Conservation (phyloP, 305 asterid genomes). For the Lippia alba region DNA sequence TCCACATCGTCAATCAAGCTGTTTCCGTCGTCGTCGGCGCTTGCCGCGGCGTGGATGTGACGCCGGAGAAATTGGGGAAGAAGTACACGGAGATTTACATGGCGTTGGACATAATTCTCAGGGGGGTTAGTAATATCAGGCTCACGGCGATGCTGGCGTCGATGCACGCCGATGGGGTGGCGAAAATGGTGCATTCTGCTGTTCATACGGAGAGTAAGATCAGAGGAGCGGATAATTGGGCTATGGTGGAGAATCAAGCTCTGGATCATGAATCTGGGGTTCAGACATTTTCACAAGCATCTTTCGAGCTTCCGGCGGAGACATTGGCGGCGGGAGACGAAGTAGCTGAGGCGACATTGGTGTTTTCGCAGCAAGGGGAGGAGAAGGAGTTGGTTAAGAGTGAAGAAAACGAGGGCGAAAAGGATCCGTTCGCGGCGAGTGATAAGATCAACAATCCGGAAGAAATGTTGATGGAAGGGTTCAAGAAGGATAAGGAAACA, state of each 20-base stretch:
- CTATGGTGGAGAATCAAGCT: slow-evolving; percentile 53
- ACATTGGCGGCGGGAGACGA: slow-evolving; percentile 85
- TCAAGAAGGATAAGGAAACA: slow-evolving; percentile 77
- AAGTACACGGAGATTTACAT: slow-evolving; percentile 84
- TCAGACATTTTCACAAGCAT: slow-evolving; percentile 55
- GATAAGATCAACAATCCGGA: slow-evolving; percentile 83
- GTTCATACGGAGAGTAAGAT: slow-evolving; percentile 81
- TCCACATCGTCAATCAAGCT: slow-evolving; percentile 79
- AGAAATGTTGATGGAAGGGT: slow-evolving; percentile 76
- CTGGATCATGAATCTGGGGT: slow-evolving; percentile 70
- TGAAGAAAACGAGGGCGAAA: slow-evolving; percentile 70
- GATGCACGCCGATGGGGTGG: slow-evolving; percentile 92
- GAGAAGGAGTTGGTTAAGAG: slow-evolving; percentile 64
- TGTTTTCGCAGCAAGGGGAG: slow-evolving; percentile 57
- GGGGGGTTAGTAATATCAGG: slow-evolving; percentile 87
- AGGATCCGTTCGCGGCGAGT: slow-evolving; percentile 94
- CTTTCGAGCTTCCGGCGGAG: slow-evolving; percentile 84
- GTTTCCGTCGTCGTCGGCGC: slow-evolving; percentile 85
- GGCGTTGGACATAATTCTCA: slow-evolving; percentile 89
- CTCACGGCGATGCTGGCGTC: slow-evolving; percentile 85
- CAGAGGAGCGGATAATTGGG: slow-evolving; percentile 87
- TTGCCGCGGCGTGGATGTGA: slow-evolving; percentile 89
- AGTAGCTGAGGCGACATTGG: slow-evolving; percentile 64
- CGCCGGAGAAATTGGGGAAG: slow-evolving; percentile 83
- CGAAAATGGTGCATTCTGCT: slow-evolving; percentile 91